Evolutionary conservation across 2,329 filamentous ascomycete genomes (phyloP).

Genomic region (Byssothecium circinans): DNA sequence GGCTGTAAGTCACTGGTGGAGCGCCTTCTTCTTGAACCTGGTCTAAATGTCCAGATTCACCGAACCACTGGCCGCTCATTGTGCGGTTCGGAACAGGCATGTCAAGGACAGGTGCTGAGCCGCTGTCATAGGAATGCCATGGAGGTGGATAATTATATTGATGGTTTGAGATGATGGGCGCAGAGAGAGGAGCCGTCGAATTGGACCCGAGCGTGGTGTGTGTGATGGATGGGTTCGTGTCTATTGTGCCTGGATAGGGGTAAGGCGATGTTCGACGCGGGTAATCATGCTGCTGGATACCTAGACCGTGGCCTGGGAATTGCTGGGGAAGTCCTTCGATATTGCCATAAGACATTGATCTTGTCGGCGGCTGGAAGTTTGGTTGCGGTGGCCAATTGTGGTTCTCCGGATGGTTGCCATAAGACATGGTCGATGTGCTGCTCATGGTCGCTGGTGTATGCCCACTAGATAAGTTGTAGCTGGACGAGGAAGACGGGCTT

Average conservation of each 20-base stretch:
- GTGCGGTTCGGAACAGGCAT: slow-evolving; percentile 34
- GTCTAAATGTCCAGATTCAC: slow-evolving; percentile 34
- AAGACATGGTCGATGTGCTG: slow-evolving; percentile 40
- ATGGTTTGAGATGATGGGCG: slow-evolving; percentile 35
- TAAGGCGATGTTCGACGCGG: slow-evolving; percentile 38
- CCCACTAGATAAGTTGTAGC: slow-evolving; percentile 37
- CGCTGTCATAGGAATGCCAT: slow-evolving; percentile 34
- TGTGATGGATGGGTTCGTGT: slow-evolving; percentile 31
- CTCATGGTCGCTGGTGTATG: slow-evolving; percentile 41
- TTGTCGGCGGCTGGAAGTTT: slow-evolving; percentile 33
- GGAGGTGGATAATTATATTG: slow-evolving; percentile 33
- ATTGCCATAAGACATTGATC: slow-evolving; percentile 46
- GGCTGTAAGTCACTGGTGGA: slow-evolving; percentile 31
- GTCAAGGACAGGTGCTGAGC: slow-evolving; percentile 27
- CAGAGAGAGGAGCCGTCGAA: slow-evolving; percentile 36
- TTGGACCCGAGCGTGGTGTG: slow-evolving; percentile 29
- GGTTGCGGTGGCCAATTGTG: slow-evolving; percentile 30
- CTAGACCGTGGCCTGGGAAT: slow-evolving; percentile 33
- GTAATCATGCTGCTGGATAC: slow-evolving; percentile 35
- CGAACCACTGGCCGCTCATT: slow-evolving; percentile 42
- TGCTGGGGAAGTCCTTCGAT: slow-evolving; percentile 42
- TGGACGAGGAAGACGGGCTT: slow-evolving; percentile 33
- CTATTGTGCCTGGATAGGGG: slow-evolving; percentile 36
- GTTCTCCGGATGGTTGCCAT: slow-evolving; percentile 32
- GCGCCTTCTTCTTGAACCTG: slow-evolving; percentile 41